A percentile compares a stretch with the other conserved stretches of the same genome.
phyloP scores from a whole-genome alignment of 805 yeast genomes.

The Ogataea glucozyma region DNA sequence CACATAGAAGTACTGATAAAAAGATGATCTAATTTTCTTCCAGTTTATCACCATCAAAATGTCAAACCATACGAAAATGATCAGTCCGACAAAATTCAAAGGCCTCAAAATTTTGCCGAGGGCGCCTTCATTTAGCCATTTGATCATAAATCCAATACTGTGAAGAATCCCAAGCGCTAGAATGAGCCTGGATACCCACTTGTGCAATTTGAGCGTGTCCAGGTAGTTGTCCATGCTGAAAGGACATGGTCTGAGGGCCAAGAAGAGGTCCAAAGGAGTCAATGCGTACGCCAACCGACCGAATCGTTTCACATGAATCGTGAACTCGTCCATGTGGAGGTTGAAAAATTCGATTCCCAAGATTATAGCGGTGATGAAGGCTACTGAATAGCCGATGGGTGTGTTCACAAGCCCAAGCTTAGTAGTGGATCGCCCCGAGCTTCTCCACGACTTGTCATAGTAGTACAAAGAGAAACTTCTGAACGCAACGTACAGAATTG shows the following conservation, averaged over 20 bases:
- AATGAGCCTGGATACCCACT: constrained; percentile 68
- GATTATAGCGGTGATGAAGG: constrained; percentile 33
- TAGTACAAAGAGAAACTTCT: constrained; percentile 37
- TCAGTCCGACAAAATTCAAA: constrained; percentile 54
- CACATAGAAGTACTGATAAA: constrained; percentile 56
- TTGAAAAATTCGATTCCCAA: constrained; percentile 38
- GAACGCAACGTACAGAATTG: constrained; percentile 41
- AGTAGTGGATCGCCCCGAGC: constrained; percentile 41
- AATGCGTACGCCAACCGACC: constrained; percentile 65
- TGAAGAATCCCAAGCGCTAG: constrained; percentile 49
- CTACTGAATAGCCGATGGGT: constrained; percentile 32
- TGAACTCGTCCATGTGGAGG: constrained; percentile 36
- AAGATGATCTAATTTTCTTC: constrained; percentile 46
- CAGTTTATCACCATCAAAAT: constrained; percentile 48
- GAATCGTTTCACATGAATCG: constrained; percentile 49
- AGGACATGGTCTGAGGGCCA: constrained; percentile 59
- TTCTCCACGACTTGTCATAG: constrained; percentile 39
- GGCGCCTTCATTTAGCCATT: constrained; percentile 46
- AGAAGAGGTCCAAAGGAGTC: constrained; percentile 55
- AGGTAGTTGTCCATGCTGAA: constrained; percentile 50
- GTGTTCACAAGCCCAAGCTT: constrained; percentile 33
- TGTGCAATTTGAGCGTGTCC: constrained; percentile 58
- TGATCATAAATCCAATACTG: constrained; percentile 49
- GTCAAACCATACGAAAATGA: constrained; percentile 39
- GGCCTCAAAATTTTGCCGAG: constrained; percentile 38